Evolutionary conservation across 148 eudicot species (phyloP).

Genomic region (Diospyros kaki): DNA sequence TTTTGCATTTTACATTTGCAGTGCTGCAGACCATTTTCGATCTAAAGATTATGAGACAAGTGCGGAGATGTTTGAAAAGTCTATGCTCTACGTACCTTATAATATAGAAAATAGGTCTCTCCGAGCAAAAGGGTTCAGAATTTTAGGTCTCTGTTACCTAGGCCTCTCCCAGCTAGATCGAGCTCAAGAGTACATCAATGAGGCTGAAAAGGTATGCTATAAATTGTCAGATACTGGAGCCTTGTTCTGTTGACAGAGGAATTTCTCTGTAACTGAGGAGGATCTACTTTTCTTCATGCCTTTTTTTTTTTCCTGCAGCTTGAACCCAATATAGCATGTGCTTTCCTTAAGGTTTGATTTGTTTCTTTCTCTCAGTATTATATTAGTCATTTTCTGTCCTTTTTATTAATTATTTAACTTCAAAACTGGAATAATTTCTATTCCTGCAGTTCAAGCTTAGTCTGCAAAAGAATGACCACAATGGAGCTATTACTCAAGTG

Average conservation of each 20-base stretch:
- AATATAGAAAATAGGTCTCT: conserved; percentile 64
- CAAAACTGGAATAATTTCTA: conserved; percentile 6
- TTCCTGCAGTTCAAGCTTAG: conserved; percentile 76
- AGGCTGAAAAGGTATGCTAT: conserved; percentile 76
- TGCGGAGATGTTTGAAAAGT: conserved; percentile 80
- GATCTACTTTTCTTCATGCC: conserved; percentile 19
- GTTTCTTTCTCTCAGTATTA: conserved; percentile 4
- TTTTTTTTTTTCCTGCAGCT: conserved; percentile 50
- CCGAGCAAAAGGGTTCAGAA: conserved; percentile 93
- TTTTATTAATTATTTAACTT: not conserved
- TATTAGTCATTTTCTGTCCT: not conserved
- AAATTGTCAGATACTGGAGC: not conserved
- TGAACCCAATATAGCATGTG: conserved; percentile 77
- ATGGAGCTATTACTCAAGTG: conserved; percentile 73
- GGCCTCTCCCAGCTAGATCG: conserved; percentile 87
- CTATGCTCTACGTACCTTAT: conserved; percentile 85
- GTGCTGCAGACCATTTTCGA: conserved; percentile 85
- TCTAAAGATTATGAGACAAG: conserved; percentile 70
- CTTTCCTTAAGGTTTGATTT: conserved; percentile 74
- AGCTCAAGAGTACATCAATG: conserved; percentile 91
- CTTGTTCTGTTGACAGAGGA: not conserved
- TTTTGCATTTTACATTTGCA: conserved; percentile 26
- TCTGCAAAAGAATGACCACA: conserved; percentile 69
- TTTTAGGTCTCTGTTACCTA: conserved; percentile 78
- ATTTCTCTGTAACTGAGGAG: not conserved